Base-by-base conservation (phyloP, 78 protist genomes). In the Dictyostelium firmibasis region DNA sequence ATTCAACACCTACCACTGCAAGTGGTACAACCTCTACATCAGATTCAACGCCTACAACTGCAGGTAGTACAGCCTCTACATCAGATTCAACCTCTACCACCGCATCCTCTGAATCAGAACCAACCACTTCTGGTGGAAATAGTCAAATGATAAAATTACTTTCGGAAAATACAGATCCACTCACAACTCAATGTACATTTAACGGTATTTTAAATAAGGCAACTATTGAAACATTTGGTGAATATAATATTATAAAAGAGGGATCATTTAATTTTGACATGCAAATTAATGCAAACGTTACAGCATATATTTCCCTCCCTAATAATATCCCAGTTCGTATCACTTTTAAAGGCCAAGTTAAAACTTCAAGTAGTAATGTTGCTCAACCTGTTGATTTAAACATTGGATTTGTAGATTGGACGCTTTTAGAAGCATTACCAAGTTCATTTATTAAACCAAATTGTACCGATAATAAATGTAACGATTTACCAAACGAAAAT, bases 341-440 rank as follows among this genome's bases (percentile, higher is more conserved):
- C 36, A 33, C 18, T 31, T 16, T 33, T 33, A 14, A 72, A 72
- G 79, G 79, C 14, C 7, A 25, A 4, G 4, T 4, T 29, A 16
- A 0, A 31, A 10, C 1, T 14, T 33, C 16, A 4, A 44, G 44
- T 14, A 72, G 31, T 13, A n/a, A n/a, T n/a, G n/a, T n/a, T n/a
- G 16, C 35, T 18, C 1, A 72, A 6, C 20, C 38, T 33, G 33
- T 72, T 27, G 35, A 16, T 16, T 0, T 72, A 33, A 72, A 72
- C n/a, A 13, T 72, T 29, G 79, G 79, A 31, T 72, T 33, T 72
- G 79, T 72, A 13, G 79, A 33, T 14, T 72, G 79, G 79, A 72
- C 79, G 3, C 1, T 10, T 11, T 16, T 33, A 72, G 27, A 29
- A 33, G 33, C 75, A 27, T 67, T 67, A 27, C 75, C 75, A 67